Evolutionary conservation across 1,284 basidiomycete genomes (phyloP), one percentile per base, ranked within the genome.

Genomic region (Erythrobasidium hasegawianum): DNA sequence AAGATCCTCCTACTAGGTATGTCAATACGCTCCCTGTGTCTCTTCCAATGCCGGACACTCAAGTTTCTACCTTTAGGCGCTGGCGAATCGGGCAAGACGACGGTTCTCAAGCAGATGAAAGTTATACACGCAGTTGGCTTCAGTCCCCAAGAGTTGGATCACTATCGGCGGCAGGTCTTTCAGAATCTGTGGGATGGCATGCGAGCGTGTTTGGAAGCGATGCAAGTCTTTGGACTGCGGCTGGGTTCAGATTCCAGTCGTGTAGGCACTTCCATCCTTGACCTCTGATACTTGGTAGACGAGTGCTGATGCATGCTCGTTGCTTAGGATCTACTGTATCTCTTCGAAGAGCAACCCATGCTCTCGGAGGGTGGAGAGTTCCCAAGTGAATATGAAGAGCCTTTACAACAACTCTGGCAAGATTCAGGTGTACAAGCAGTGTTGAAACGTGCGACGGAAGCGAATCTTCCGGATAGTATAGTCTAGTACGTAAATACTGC

Each of bases 131-230:
- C 69, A 1, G 54, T 68, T 24, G 72, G 72, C 11, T 74, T 74
- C 49, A 68, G 62, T 16, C 20, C 41, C 0, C 4, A 43, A 11
- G 73, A 74, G 26, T 22, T 57, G 22, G 72, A 73, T 69, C 72
- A 75, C 50, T 78, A 75, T 68, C 86, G 92, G 1, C 90, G 94
- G 72, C 85, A 96, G 41, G 87, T 94, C 11, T 97, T 95, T 76
- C 86, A 87, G 74, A 97, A 97, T 78, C 80, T 97, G 45, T 88
- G 88, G 0, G 84, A 86, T 16, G 93, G 91, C 1, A 84, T 97
- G 80, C 84, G 85, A 58, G 85, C 85, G 65, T 81, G 94, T 52
- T 81, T 96, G 53, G 89, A 94, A 67, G 86, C 90, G 0, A 89
- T 94, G 87, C 88, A 89, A 68, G 89, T 91, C 71, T 87, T 92